These are phyloP conservation scores for Penicillium pulvis DNA, from an alignment of 495 filamentous ascomycete species.

Conservation along the genomic window DNA sequence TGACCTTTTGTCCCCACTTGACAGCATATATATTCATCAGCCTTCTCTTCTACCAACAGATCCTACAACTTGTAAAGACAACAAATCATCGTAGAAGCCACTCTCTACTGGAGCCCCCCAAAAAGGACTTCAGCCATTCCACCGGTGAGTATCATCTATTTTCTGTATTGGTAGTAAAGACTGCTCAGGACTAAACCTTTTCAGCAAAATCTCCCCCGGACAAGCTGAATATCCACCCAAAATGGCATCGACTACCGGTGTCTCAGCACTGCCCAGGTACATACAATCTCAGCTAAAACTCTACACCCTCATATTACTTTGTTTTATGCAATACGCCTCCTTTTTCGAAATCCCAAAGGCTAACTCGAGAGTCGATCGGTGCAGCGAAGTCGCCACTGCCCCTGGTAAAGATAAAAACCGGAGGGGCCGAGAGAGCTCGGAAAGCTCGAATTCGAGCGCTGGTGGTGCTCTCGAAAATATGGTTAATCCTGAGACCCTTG, in stretches of 20 bases:
- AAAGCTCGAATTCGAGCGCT: conserved; percentile 1
- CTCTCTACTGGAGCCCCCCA: too few relatives aligned
- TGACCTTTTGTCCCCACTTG: too few relatives aligned
- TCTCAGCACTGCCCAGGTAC: conserved; percentile 9
- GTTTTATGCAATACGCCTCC: too few relatives aligned
- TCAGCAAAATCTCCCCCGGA: too few relatives aligned
- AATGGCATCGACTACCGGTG: not conserved
- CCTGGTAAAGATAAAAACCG: not conserved
- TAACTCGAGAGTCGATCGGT: not conserved
- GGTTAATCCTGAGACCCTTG: conserved; percentile 5
- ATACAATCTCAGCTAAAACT: not conserved
- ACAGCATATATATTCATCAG: too few relatives aligned
- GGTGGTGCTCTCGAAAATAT: not conserved
- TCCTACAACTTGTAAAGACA: too few relatives aligned
- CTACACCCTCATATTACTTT: conserved; percentile 1
- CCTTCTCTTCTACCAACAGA: too few relatives aligned
- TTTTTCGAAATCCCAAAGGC: conserved; percentile 5
- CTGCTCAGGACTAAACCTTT: too few relatives aligned
- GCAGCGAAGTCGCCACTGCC: not conserved
- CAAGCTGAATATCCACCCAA: not conserved
- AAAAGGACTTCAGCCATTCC: too few relatives aligned
- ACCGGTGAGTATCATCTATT: too few relatives aligned
- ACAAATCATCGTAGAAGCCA: too few relatives aligned
- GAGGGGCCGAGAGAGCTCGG: conserved; percentile 1
- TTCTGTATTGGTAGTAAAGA: too few relatives aligned